Conservation (phyloP, 345 rosid genomes). For the Eucalyptus melliodora region DNA sequence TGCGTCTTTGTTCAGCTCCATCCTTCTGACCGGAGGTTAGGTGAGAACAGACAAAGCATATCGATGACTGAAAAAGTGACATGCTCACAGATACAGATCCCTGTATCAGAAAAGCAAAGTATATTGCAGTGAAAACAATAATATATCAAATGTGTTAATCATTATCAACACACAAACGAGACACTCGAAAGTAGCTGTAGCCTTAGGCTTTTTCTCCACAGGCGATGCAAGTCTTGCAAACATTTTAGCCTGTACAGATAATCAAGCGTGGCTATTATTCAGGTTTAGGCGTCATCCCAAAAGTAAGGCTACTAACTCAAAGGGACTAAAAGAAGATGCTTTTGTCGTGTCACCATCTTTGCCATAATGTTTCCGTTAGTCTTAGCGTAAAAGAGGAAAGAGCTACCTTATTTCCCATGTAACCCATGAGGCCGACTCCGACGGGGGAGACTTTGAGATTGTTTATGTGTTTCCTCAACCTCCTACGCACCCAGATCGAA, state of each 20-base stretch:
- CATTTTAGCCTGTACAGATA: neutral
- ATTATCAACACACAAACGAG: neutral
- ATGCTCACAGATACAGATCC: conserved; percentile 97
- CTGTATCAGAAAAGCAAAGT: conserved; percentile 30
- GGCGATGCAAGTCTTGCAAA: neutral
- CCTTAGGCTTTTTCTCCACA: neutral
- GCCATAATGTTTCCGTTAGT: neutral
- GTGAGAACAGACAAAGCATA: conserved; percentile 98
- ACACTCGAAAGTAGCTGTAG: neutral
- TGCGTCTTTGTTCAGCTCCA: conserved; percentile 85
- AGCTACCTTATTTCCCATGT: conserved; percentile 95
- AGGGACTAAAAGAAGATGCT: neutral
- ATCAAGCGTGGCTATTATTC: neutral
- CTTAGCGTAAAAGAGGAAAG: neutral
- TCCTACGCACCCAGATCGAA: conserved; percentile 84
- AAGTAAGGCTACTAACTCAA: neutral
- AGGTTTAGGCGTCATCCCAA: neutral
- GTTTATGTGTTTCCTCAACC: conserved; percentile 81
- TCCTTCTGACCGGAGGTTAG: conserved; percentile 95
- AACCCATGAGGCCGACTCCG: conserved; percentile 99
- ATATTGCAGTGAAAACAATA: neutral
- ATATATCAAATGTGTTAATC: neutral
- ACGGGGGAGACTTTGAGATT: conserved; percentile 89
- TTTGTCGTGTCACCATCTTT: neutral
- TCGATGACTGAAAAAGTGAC: conserved; percentile 78